Base-by-base conservation (phyloP, 306 rosid genomes). In the Corylus americana region DNA sequence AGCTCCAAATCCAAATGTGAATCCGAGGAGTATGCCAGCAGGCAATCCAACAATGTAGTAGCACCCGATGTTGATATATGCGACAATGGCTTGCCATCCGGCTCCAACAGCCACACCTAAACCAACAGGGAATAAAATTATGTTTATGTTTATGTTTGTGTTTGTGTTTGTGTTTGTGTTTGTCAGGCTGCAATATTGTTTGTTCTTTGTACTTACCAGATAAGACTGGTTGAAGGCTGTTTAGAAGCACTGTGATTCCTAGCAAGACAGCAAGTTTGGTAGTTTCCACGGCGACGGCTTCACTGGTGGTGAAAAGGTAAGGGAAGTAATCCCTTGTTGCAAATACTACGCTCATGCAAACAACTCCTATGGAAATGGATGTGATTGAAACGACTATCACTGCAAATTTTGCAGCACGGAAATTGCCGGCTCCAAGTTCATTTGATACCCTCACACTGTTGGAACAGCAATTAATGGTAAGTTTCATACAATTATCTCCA, bases 61-160 rank as follows among this genome's bases (percentile, higher is more conserved):
- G 74, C 97, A 93, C 16, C 85, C 97, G 58, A 93, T 78, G 75
- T 93, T 93, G 83, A 93, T 91, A 82, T 93, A 91, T 51, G 97
- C 96, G 11, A 91, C 90, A 22, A 93, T 77, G 74, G 93, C 37
- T 82, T 91, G 98, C 98, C 98, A 91, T 3, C 97, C 98, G 42
- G 94, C 96, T 82, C 98, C 98, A 79, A 93, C 77, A 76, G 94
- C 98, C 77, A 93, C 98, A 77, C 98, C 97, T 93, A 79, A 70
- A 35, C 1, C 70, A 70, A 54, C 47, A 79, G n/a, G 5, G n/a
- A 62, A 5, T 25, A 10, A 10, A 8, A 45, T 13, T 54, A 6
- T 13, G 13, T 22, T 44, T 27, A 22, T 5, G 1, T 31, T 12
- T 17, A 27, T 20, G 59, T 16, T 18, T 44, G 35, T 31, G 35